Evolutionary conservation across 1,139 yeast species (phyloP), one percentile per base, ranked within the genome.

Genomic region (Zhuliangozyma blackwelliae): DNA sequence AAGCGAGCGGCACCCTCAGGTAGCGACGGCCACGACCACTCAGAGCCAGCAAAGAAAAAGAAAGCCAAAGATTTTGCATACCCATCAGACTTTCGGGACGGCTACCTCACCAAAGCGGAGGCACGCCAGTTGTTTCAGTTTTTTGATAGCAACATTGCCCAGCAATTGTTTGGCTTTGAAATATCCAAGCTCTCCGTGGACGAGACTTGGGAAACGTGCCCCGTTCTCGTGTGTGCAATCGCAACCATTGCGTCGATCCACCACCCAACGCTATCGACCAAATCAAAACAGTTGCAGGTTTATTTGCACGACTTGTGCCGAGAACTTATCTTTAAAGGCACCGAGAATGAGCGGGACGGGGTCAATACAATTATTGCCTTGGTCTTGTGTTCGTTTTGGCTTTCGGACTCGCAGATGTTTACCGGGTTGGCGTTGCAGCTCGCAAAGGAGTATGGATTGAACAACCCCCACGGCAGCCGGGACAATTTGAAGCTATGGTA

Each of bases 361-460:
- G 75, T 76, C 50, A 75, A 79, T 48, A 76, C 82, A 1, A 75
- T 81, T 12, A 64, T 81, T 28, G 86, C 85, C 0, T 60, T 82
- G 32, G 71, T 81, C 21, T 70, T 82, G 27, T 81, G 85, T 46
- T 81, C 85, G 35, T 79, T 81, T 49, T 82, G 88, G 88, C 66
- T 82, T 33, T 72, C 82, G 8, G 74, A 79, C 41, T 72, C 79
- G 7, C 83, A 78, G 48, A 69, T 79, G 76, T 78, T 80, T 45
- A 77, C 85, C 1, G 84, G 87, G 0, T 54, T 82, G 34, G 88
- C 88, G 0, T 52, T 81, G 19, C 85, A 82, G 49, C 54, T 82
- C 27, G 86, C 87, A 0, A 73, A 69, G 44, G 81, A 71, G 41
- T 65, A 71, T 43, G 78, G 79, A 5, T 54, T 77, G 23, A 69